Evolutionary conservation across 2,329 filamentous ascomycete species (phyloP).

Genomic region (Neophaeococcomyces mojaviensis): DNA sequence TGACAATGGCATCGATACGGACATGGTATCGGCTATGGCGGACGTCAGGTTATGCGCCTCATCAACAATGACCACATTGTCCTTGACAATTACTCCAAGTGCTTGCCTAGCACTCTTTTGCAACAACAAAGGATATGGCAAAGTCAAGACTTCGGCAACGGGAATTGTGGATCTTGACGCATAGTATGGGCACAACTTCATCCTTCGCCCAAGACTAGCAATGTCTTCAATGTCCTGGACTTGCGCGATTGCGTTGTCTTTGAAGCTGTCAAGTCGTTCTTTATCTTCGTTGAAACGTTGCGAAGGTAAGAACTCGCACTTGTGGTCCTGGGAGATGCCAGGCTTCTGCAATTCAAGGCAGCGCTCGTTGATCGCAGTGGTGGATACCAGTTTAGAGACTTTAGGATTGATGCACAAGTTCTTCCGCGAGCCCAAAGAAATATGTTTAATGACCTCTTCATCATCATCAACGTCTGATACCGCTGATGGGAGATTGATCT

Average conservation of each 20-base stretch:
- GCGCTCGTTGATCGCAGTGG: conserved; percentile 83
- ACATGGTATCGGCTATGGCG: conserved; percentile 79
- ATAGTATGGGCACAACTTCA: conserved; percentile 90
- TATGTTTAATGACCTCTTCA: conserved; percentile 63
- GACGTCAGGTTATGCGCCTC: conserved; percentile 98
- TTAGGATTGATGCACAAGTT: conserved; percentile 82
- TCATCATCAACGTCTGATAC: conserved; percentile 29
- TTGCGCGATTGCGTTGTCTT: conserved; percentile 74
- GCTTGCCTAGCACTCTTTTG: conserved; percentile 84
- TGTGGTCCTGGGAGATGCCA: conserved; percentile 52
- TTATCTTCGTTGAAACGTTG: conserved; percentile 55
- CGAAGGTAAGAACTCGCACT: conserved; percentile 70
- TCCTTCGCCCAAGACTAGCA: conserved; percentile 64
- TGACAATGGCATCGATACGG: conserved; percentile 63
- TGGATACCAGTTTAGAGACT: conserved; percentile 60
- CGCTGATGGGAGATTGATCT: conserved; percentile 63
- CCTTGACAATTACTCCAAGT: conserved; percentile 74
- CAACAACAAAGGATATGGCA: conserved; percentile 84
- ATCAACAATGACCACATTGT: conserved; percentile 88
- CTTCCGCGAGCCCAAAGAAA: conserved; percentile 79
- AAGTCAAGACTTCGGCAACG: conserved; percentile 74
- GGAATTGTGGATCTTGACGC: conserved; percentile 80
- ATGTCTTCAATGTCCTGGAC: conserved; percentile 93
- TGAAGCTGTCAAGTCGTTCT: conserved; percentile 66
- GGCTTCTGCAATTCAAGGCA: conserved; percentile 85